These are phyloP conservation scores for Plasmodium reichenowi DNA, from an alignment of 169 alveolate species.

Conservation along the genomic window DNA sequence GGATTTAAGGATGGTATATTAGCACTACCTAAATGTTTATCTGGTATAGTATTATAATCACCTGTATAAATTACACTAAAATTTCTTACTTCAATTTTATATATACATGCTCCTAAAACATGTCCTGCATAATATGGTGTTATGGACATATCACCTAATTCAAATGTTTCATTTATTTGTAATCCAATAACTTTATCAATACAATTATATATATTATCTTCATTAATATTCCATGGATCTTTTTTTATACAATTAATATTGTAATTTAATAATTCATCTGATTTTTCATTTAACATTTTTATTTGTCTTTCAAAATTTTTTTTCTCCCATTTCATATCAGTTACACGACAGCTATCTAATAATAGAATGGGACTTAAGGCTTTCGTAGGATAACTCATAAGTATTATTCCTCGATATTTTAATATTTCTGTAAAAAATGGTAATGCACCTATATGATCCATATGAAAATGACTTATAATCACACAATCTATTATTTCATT, in stretches of 20 bases:
- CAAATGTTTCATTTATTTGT: conserved; percentile 92
- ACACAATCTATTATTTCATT: conserved; percentile 91
- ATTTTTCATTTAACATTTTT: conserved; percentile 80
- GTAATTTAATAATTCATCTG: conserved; percentile 71
- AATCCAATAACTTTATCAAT: conserved; percentile 90
- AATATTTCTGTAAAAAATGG: conserved; percentile 97
- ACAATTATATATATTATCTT: conserved; percentile 90
- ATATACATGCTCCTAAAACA: conserved; percentile 98
- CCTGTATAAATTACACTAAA: conserved; percentile 94
- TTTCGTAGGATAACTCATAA: conserved; percentile 97
- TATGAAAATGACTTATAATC: conserved; percentile 97
- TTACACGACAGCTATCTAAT: conserved; percentile 95
- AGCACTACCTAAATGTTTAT: conserved; percentile 97
- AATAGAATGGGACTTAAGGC: conserved; percentile 96
- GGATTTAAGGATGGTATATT: conserved; percentile 94
- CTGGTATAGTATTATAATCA: conserved; percentile 96
- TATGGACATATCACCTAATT: conserved; percentile 90
- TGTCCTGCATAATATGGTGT: conserved; percentile 99
- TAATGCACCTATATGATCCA: conserved; percentile 99
- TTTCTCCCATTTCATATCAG: conserved; percentile 83
- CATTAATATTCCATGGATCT: conserved; percentile 89
- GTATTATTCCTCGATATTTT: conserved; percentile 93
- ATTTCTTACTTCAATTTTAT: conserved; percentile 93
- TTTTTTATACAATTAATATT: conserved; percentile 57
- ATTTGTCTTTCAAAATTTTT: conserved; percentile 78